A percentile compares a stretch with the other conserved stretches of the same genome.
Conservation (phyloP, 2,329 filamentous ascomycete species). For the Penicillium sp. region DNA sequence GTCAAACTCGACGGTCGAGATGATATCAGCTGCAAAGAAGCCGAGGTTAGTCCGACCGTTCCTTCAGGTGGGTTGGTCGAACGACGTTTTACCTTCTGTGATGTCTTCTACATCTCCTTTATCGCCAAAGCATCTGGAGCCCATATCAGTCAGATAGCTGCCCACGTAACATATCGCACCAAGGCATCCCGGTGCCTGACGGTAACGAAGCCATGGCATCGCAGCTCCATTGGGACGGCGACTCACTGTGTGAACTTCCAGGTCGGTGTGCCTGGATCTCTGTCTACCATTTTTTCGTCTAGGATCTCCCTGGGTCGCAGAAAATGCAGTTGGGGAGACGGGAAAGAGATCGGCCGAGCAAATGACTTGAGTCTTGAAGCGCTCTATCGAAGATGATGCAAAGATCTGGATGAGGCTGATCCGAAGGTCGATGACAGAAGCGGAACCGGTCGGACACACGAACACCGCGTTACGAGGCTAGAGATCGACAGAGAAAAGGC, state of each 20-base stretch:
- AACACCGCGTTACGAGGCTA: conserved; percentile 7
- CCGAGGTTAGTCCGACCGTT: conserved; percentile 14
- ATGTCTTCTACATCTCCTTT: conserved; percentile 99
- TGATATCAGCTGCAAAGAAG: conserved; percentile 49
- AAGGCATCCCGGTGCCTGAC: neutral
- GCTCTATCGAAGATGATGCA: conserved; percentile 24
- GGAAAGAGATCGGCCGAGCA: conserved; percentile 15
- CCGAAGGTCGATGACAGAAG: conserved; percentile 5
- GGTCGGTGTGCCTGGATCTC: conserved; percentile 88
- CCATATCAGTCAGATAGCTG: conserved; percentile 14
- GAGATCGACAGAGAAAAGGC: conserved; percentile 6
- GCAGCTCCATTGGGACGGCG: conserved; percentile 3
- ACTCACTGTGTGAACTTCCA: conserved; percentile 99
- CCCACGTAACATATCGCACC: neutral
- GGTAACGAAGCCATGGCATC: neutral
- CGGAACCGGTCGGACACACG: conserved; percentile 17
- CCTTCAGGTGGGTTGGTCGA: conserved; percentile 4
- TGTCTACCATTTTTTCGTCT: conserved; percentile 81
- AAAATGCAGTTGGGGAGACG: conserved; percentile 23
- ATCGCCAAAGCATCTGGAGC: conserved; percentile 89
- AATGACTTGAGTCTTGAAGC: conserved; percentile 9
- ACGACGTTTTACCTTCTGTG: conserved; percentile 72
- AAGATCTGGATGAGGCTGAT: conserved; percentile 11
- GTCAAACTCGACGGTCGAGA: conserved; percentile 56
- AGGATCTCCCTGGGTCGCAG: conserved; percentile 37